Percentiles rank a stretch among this genome's conserved stretches.
These are phyloP conservation scores for Tricholoma saponaceum DNA, from an alignment of 768 basidiomycete species.

Conservation along the genomic window DNA sequence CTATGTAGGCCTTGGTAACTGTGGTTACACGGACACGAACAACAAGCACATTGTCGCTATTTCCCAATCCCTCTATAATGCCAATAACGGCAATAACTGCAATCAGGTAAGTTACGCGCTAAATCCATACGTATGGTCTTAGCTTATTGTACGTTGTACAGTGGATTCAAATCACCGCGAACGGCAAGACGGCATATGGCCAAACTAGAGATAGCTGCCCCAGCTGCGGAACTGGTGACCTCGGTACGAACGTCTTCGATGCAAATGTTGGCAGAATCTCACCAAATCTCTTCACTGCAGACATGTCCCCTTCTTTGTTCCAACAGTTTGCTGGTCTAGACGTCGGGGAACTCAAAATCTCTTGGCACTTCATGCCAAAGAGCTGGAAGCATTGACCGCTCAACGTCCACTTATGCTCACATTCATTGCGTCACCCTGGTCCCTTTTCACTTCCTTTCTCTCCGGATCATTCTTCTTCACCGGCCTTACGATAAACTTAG, in stretches of 20 bases:
- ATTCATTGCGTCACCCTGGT: neutral
- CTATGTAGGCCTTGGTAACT: slow-evolving; percentile 52
- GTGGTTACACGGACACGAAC: slow-evolving; percentile 47
- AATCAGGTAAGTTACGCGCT: slow-evolving; percentile 43
- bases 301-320: slow-evolving; percentile 66
- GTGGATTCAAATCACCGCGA: slow-evolving; percentile 58
- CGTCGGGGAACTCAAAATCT: slow-evolving; percentile 47
- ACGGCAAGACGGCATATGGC: slow-evolving; percentile 44
- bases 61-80: slow-evolving; percentile 46
- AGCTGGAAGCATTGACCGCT: slow-evolving; percentile 36
- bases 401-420: neutral
- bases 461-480: neutral
- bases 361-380: slow-evolving; percentile 57
- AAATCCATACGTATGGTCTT: neutral
- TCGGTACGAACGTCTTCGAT: slow-evolving; percentile 42
- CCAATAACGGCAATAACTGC: slow-evolving; percentile 51
- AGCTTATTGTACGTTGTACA: slow-evolving; percentile 23
- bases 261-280: neutral
- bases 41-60: slow-evolving; percentile 61
- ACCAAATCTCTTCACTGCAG: slow-evolving; percentile 28
- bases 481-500: slow-evolving; percentile 1
- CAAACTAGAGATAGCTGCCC: slow-evolving; percentile 56
- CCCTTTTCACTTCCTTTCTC: neutral
- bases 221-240: slow-evolving; percentile 44
- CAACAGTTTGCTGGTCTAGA: slow-evolving; percentile 42